These are phyloP conservation scores for Hordeum marinum DNA, from an alignment of 176 grass and related monocot species.

Conservation along the genomic window DNA sequence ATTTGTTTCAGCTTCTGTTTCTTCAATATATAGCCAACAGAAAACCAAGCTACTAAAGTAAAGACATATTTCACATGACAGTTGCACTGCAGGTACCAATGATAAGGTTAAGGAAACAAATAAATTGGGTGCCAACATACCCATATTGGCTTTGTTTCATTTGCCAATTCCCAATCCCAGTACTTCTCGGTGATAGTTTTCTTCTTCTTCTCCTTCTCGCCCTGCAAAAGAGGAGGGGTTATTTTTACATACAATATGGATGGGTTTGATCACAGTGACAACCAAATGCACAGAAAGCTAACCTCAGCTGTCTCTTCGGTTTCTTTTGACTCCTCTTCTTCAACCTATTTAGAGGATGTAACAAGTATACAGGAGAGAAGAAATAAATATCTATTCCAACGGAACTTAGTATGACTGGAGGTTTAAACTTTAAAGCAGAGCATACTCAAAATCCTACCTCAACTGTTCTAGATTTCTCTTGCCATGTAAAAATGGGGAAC, in stretches of 20 bases:
- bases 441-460: slow-evolving; percentile 40
- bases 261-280: background rate
- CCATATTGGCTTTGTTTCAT: slow-evolving; percentile 95
- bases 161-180: slow-evolving; percentile 92
- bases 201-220: slow-evolving; percentile 77
- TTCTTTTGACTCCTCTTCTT: slow-evolving; percentile 78
- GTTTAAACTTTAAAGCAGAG: background rate
- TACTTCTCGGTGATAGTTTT: slow-evolving; percentile 92
- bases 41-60: background rate
- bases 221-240: slow-evolving; percentile 34
- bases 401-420: background rate
- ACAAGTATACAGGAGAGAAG: background rate
- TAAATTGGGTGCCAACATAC: slow-evolving; percentile 28
- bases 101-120: background rate
- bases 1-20: background rate
- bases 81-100: background rate
- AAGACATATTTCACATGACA: background rate
- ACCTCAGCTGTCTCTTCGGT: slow-evolving; percentile 61
- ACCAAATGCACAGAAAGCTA: slow-evolving; percentile 17
- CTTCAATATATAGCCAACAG: background rate
- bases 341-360: slow-evolving; percentile 42
- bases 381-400: background rate
- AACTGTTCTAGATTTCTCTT: slow-evolving; percentile 87
- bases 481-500: slow-evolving; percentile 94
- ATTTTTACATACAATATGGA: background rate